These are phyloP conservation scores for Nepenthes mirabilis DNA, from an alignment of 148 eudicot genomes.

Conservation along the genomic window DNA sequence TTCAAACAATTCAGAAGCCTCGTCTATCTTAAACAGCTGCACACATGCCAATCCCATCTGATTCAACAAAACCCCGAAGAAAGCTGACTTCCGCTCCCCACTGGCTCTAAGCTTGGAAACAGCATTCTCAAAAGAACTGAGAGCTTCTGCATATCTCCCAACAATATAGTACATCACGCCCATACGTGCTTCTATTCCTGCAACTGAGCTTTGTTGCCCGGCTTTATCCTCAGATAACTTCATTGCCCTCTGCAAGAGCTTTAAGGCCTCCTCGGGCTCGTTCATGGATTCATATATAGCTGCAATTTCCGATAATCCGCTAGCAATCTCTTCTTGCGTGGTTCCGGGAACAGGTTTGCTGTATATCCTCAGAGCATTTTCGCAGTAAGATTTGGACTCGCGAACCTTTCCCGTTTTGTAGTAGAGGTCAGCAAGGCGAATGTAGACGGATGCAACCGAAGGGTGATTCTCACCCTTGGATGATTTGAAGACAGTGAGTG, in stretches of 20 bases:
- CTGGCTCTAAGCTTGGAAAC: conserved; percentile 1
- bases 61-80: conserved; percentile 6
- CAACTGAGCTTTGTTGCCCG: background rate
- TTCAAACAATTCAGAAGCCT: conserved; percentile 6
- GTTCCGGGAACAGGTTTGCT: conserved; percentile 5
- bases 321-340: conserved; percentile 4
- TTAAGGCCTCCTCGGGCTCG: conserved; percentile 2
- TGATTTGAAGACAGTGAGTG: conserved; percentile 2
- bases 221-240: background rate
- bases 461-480: conserved; percentile 9
- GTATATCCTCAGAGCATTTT: conserved; percentile 5
- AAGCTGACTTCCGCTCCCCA: background rate
- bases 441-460: conserved; percentile 2
- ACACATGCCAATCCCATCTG: conserved; percentile 8
- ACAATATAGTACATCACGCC: conserved; percentile 7
- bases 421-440: conserved; percentile 8
- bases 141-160: conserved; percentile 6
- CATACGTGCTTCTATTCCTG: conserved; percentile 6
- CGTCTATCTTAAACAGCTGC: conserved; percentile 3
- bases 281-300: conserved; percentile 8
- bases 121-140: conserved; percentile 4
- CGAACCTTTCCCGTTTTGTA: conserved; percentile 5
- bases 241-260: conserved; percentile 2
- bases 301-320: conserved; percentile 6
- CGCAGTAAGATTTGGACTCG: conserved; percentile 8